Conservation (phyloP, 441 rosid species). For the Rhodomyrtus psidioides region DNA sequence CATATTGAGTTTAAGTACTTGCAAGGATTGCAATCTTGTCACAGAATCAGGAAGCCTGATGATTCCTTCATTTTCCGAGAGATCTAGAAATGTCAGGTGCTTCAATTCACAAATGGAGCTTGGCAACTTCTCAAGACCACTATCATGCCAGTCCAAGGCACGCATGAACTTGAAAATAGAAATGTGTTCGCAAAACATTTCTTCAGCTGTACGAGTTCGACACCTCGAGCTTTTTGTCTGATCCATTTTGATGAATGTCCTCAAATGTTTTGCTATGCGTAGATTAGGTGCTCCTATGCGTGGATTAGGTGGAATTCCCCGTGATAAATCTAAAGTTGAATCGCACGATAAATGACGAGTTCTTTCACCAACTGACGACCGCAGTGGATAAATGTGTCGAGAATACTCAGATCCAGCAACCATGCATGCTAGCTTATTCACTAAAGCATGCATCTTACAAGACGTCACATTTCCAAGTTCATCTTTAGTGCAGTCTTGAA, state of each 20-base stretch:
- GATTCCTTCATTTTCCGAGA: background rate
- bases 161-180: background rate
- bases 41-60: background rate
- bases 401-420: rapidly evolving
- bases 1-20: background rate
- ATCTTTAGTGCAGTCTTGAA: background rate
- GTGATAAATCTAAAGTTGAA: rapidly evolving
- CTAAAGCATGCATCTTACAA: background rate
- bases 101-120: background rate
- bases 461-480: background rate
- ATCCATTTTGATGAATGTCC: background rate
- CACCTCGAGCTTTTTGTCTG: rapidly evolving
- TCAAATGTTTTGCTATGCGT: rapidly evolving
- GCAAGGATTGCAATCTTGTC: background rate
- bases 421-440: rapidly evolving
- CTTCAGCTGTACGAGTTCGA: rapidly evolving
- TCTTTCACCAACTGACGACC: rapidly evolving
- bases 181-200: rapidly evolving
- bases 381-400: no score
- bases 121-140: background rate
- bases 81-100: background rate
- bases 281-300: rapidly evolving
- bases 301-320: no score
- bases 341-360: rapidly evolving
- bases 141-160: background rate